Evolutionary conservation across 768 basidiomycete species (phyloP).

Genomic region (Mrakia blollopis): DNA sequence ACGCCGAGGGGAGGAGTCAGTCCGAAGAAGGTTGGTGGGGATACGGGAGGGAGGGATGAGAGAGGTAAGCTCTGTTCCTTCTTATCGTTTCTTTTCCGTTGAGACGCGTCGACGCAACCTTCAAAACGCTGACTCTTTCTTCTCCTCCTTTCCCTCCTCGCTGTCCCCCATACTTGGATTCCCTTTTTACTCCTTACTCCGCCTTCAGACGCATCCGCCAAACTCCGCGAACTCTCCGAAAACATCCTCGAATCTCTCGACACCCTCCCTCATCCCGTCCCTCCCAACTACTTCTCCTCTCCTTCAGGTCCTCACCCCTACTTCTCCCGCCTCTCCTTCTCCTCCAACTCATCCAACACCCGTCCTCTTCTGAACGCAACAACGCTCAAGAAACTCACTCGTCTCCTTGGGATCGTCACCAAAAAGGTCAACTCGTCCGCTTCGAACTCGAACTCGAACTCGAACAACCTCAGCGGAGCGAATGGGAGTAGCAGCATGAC

Average conservation of each 20-base stretch:
- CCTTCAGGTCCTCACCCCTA: background rate
- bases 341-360: background rate
- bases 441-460: constrained; percentile 44
- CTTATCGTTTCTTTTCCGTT: background rate
- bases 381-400: constrained; percentile 55
- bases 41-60: constrained; percentile 13
- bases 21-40: background rate
- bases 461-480: no score
- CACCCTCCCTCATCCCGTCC: constrained; percentile 63
- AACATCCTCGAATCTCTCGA: constrained; percentile 84
- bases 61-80: background rate
- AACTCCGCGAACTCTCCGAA: constrained; percentile 67
- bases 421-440: constrained; percentile 52
- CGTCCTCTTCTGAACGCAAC: constrained; percentile 11
- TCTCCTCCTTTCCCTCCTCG: no score
- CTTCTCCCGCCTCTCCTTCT: background rate
- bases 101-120: background rate
- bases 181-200: no score
- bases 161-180: no score
- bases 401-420: constrained; percentile 62
- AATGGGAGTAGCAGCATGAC: no score
- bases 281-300: constrained; percentile 41
- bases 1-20: background rate
- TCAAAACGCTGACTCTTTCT: background rate
- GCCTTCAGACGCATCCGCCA: constrained; percentile 40